Conservation (phyloP, 768 basidiomycete species). For the Leucosporidium scottii region DNA sequence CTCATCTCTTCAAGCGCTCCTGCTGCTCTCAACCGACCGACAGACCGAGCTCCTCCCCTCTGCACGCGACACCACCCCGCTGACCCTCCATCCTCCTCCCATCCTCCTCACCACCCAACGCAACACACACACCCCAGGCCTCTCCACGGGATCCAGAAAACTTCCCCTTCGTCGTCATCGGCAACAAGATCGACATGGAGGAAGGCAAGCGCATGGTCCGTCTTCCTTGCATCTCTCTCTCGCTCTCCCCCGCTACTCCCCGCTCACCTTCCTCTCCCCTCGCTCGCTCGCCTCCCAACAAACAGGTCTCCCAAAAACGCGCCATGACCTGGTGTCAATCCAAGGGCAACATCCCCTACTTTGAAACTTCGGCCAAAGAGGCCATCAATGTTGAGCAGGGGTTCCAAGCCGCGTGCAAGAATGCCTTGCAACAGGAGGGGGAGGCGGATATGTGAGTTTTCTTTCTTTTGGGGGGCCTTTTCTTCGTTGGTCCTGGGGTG, state of each 20-base stretch:
- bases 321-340: conserved; percentile 99
- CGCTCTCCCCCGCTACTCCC: background rate
- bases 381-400: conserved; percentile 99
- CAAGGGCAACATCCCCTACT: conserved; percentile 99
- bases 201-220: conserved; percentile 93
- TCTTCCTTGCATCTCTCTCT: conserved; percentile 3
- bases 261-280: background rate
- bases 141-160: conserved; percentile 99
- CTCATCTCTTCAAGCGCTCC: no score
- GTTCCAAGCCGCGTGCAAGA: conserved; percentile 99
- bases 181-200: conserved; percentile 99
- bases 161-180: conserved; percentile 97
- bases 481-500: no score
- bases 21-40: no score
- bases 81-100: no score
- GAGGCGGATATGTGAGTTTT: conserved; percentile 80
- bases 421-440: conserved; percentile 92
- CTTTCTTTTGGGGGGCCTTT: no score
- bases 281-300: background rate
- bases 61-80: no score
- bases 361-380: conserved; percentile 99
- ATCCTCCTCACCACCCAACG: no score
- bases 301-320: conserved; percentile 93
- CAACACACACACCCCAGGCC: conserved; percentile 52
- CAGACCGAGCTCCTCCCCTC: no score